Conservation (phyloP, 805 yeast genomes). For the Dipodascopsis uninucleata region DNA sequence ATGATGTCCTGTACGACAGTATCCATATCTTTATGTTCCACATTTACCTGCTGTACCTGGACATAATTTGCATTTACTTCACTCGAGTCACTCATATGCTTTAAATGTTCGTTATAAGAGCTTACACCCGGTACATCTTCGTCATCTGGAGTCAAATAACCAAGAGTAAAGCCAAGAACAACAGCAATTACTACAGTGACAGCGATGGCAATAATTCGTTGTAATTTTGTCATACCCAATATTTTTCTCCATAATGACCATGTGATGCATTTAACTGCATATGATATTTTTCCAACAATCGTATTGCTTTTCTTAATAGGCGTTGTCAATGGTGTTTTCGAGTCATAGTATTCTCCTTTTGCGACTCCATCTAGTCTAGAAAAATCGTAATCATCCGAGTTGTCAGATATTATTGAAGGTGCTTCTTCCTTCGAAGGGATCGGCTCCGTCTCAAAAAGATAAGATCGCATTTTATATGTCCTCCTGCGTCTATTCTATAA, state of each 20-base stretch:
- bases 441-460: conserved; percentile 25
- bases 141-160: conserved; percentile 24
- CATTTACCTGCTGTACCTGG: too few relatives aligned
- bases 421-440: conserved; percentile 10
- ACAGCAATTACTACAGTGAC: conserved; percentile 15
- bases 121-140: conserved; percentile 22
- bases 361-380: conserved; percentile 27
- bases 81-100: too few relatives aligned
- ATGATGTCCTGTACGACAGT: conserved; percentile 5
- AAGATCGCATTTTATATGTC: conserved; percentile 23
- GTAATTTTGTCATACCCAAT: conserved; percentile 14
- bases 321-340: conserved; percentile 15
- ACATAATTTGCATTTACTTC: too few relatives aligned
- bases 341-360: conserved; percentile 9
- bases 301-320: conserved; percentile 4
- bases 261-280: not conserved
- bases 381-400: conserved; percentile 25
- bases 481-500: too few relatives aligned
- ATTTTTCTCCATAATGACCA: conserved; percentile 11
- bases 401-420: conserved; percentile 18
- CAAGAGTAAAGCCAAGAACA: conserved; percentile 24
- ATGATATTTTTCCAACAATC: conserved; percentile 1
- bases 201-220: conserved; percentile 14
- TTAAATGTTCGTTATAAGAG: conserved; percentile 20
- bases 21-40: conserved; percentile 5